Base-by-base conservation (phyloP, 1,139 yeast genomes). In the Pichia sp. region DNA sequence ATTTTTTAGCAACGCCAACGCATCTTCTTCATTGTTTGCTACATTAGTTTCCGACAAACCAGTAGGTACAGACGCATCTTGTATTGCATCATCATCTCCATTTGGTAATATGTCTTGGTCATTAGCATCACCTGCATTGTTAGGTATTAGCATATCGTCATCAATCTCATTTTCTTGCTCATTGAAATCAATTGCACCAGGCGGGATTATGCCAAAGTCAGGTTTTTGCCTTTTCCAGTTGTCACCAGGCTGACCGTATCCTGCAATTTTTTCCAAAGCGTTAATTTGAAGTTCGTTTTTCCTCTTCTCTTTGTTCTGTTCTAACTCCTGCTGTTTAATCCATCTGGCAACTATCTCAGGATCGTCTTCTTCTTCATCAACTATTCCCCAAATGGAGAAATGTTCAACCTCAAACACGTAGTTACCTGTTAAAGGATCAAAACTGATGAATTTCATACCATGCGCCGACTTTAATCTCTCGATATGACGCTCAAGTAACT, bases 361-460 rank as follows among this genome's bases (percentile, higher is more conserved):
- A 55, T 78, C 84, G 41, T 78, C 78, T 42, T 81, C 82, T 8
- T 76, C 80, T 56, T 82, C 85, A 56, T 85, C 90, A 23, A 85
- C 78, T 49, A 93, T 72, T 3, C 98, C 98, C 97, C 97, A 93
- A 6, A 87, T 80, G 72, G 97, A 90, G 65, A 93, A 93, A 72
- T 93, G 99, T 60, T 87, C 84, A 1, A 93, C 98, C 62, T 77
- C 81, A 70, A 90, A 90, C 0, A 87, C 83, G 90, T 93, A 90
- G 7, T 79, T 71, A 29, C 88, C 88, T n/a, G 82, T 80, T 23
- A 82, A 76, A 1, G 90, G 92, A 64, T 87, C 92, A 66, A 85
- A 90, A 3, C 92, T 84, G 8, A 90, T 75, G 67, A 86, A 89
- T 58, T 85, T 85, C 81, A 87, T 88, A 4, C 93, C 96, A 50